phyloP scores from a whole-genome alignment of 2,329 filamentous ascomycete species.

The Alternaria gansuensis region DNA sequence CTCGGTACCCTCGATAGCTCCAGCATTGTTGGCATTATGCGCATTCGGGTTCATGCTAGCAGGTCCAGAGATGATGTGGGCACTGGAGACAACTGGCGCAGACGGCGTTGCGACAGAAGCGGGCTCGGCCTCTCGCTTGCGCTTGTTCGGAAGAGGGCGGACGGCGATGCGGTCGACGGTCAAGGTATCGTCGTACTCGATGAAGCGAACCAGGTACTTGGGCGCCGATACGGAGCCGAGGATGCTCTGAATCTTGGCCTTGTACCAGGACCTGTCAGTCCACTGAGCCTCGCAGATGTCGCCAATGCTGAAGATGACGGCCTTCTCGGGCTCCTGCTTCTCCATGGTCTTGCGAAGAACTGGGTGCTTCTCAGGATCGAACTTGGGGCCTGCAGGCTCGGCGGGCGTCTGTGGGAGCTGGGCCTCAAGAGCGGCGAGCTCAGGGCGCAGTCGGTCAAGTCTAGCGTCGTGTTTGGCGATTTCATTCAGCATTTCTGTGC shows the following conservation, averaged over 20 bases:
- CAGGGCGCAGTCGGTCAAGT: constrained; percentile 66
- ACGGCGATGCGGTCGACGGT: constrained; percentile 65
- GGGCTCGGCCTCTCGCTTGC: constrained; percentile 84
- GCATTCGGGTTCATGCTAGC: constrained; percentile 72
- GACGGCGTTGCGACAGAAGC: constrained; percentile 62
- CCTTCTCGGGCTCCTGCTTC: constrained; percentile 46
- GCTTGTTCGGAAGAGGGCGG: constrained; percentile 51
- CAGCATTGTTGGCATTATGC: constrained; percentile 70
- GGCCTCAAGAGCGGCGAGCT: constrained; percentile 69
- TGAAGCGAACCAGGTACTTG: constrained; percentile 95
- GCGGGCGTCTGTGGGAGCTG: constrained; percentile 50
- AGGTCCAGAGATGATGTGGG: constrained; percentile 69
- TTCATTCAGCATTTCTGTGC: constrained; percentile 81
- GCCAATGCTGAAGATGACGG: constrained; percentile 79
- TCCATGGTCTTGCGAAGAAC: constrained; percentile 66
- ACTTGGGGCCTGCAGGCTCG: constrained; percentile 63
- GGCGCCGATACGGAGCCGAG: constrained; percentile 91
- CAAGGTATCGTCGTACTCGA: constrained; percentile 88
- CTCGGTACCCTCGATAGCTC: constrained; percentile 67
- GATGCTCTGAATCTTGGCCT: constrained; percentile 90
- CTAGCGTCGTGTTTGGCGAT: constrained; percentile 80
- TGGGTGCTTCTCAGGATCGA: constrained; percentile 82
- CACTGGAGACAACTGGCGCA: constrained; percentile 52
- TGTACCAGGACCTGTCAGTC: constrained; percentile 90
- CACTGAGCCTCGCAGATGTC: constrained; percentile 92